Evolutionary conservation across 371 early-diverging fungal genomes (phyloP).

Genomic region (Catenaria anguillulae): DNA sequence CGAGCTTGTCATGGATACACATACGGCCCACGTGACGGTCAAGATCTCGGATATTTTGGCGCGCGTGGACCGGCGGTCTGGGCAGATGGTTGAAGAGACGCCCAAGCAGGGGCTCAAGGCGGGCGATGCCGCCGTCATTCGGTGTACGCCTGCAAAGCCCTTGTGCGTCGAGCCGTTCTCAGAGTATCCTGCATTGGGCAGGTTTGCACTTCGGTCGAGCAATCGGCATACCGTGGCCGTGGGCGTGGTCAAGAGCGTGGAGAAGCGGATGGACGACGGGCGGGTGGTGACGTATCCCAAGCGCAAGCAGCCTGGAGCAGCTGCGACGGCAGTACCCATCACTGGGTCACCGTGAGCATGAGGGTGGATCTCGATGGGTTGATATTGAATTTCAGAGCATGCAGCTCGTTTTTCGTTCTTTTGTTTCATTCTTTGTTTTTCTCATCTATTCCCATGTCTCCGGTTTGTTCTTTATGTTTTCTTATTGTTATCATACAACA

Average conservation of each 20-base stretch:
- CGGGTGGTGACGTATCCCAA: neutral
- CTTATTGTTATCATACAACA: too few species aligned
- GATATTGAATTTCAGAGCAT: too few species aligned
- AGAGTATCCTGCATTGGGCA: slow-evolving; percentile 86
- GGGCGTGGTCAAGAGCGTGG: slow-evolving; percentile 92
- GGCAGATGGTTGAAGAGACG: slow-evolving; percentile 71
- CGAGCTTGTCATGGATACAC: slow-evolving; percentile 89
- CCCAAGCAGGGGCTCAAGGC: slow-evolving; percentile 90
- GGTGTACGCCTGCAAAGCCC: slow-evolving; percentile 88
- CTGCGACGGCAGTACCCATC: too few species aligned
- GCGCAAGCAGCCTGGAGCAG: too few species aligned
- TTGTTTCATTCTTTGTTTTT: too few species aligned
- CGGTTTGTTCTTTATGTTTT: too few species aligned
- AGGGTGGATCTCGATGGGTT: too few species aligned
- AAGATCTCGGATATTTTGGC: slow-evolving; percentile 78
- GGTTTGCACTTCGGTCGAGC: slow-evolving; percentile 96
- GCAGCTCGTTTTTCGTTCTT: too few species aligned
- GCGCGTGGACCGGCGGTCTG: slow-evolving; percentile 93
- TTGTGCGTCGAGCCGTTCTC: slow-evolving; percentile 89
- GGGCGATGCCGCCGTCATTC: slow-evolving; percentile 89
- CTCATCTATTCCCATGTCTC: too few species aligned
- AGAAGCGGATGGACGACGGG: slow-evolving; percentile 32
- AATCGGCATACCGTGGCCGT: slow-evolving; percentile 86
- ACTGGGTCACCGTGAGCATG: too few species aligned
- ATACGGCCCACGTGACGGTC: slow-evolving; percentile 95